Evolutionary conservation across 495 filamentous ascomycete genomes (phyloP).

Genomic region (Hypoxylon cercidicola): DNA sequence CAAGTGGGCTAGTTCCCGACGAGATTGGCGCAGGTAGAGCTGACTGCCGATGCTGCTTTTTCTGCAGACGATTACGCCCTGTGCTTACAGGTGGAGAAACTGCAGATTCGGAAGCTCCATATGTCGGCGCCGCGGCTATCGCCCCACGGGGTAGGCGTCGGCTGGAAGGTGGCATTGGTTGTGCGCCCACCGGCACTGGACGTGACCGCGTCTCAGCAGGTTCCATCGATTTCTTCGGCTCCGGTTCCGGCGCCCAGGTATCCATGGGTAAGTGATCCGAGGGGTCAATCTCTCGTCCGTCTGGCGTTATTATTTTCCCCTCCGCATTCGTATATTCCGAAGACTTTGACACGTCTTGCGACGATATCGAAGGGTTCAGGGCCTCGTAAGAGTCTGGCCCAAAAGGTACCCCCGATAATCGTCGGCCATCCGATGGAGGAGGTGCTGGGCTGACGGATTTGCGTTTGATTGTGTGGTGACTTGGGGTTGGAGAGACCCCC

Average conservation of each 20-base stretch:
- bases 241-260: conserved; percentile 94
- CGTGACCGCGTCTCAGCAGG: conserved; percentile 54
- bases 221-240: conserved; percentile 70
- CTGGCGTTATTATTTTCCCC: conserved; percentile 78
- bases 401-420: conserved; percentile 77
- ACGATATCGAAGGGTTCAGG: conserved; percentile 68
- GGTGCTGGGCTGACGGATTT: conserved; percentile 85
- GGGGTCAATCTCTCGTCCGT: conserved; percentile 89
- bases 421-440: conserved; percentile 60
- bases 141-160: conserved; percentile 41
- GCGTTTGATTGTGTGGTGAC: conserved; percentile 66
- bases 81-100: conserved; percentile 37
- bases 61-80: conserved; percentile 69
- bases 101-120: conserved; percentile 46
- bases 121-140: conserved; percentile 25
- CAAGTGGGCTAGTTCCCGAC: conserved; percentile 54
- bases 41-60: conserved; percentile 62
- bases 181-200: conserved; percentile 57
- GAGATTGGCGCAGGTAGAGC: conserved; percentile 52
- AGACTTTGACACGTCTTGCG: conserved; percentile 37
- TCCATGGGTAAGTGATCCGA: conserved; percentile 92
- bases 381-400: conserved; percentile 88
- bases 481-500: conserved; percentile 69
- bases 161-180: conserved; percentile 53
- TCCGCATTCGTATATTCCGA: conserved; percentile 56